A percentile compares a stretch with the other conserved stretches of the same genome.
Conservation (phyloP, 1,284 basidiomycete species). For the Trichosporon sp. region DNA sequence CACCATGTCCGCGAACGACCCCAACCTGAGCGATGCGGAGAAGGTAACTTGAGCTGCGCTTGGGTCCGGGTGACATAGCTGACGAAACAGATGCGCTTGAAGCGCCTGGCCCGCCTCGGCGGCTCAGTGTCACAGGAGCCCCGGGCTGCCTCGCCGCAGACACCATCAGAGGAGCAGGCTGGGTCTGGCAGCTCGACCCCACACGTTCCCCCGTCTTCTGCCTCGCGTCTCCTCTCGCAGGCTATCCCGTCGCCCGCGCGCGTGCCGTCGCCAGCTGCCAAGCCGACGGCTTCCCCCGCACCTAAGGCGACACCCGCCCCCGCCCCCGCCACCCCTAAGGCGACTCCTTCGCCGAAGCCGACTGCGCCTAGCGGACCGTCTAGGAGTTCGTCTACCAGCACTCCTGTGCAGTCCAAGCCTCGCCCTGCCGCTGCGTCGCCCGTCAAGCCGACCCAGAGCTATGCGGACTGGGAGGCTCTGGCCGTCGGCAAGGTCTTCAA, state of each 20-base stretch:
- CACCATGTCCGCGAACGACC: slow-evolving; percentile 40
- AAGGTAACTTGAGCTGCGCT: slow-evolving; percentile 39
- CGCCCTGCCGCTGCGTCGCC: not conserved
- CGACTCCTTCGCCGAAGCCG: slow-evolving; percentile 9
- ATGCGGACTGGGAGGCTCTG: slow-evolving; percentile 74
- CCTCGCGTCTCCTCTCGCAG: slow-evolving; percentile 24
- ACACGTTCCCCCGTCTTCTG: slow-evolving; percentile 22
- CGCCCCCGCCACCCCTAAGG: slow-evolving; percentile 17
- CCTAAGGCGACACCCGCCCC: slow-evolving; percentile 37
- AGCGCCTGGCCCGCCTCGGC: slow-evolving; percentile 78
- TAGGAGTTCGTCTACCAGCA: slow-evolving; percentile 28
- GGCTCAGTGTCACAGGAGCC: slow-evolving; percentile 38
- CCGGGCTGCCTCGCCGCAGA: slow-evolving; percentile 15
- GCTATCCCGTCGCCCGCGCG: not conserved
- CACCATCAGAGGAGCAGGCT: slow-evolving; percentile 23
- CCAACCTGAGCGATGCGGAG: slow-evolving; percentile 48
- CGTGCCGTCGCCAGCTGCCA: slow-evolving; percentile 24
- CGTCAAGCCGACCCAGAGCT: slow-evolving; percentile 50
- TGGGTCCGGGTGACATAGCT: not conserved
- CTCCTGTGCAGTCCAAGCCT: not conserved
- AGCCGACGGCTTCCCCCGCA: slow-evolving; percentile 37
- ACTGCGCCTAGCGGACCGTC: not conserved
- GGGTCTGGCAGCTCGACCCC: slow-evolving; percentile 24
- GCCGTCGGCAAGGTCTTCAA: slow-evolving; percentile 70
- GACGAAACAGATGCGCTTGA: slow-evolving; percentile 73